Evolutionary conservation across 2,329 filamentous ascomycete species (phyloP).

Genomic region (Aureobasidium vineae): DNA sequence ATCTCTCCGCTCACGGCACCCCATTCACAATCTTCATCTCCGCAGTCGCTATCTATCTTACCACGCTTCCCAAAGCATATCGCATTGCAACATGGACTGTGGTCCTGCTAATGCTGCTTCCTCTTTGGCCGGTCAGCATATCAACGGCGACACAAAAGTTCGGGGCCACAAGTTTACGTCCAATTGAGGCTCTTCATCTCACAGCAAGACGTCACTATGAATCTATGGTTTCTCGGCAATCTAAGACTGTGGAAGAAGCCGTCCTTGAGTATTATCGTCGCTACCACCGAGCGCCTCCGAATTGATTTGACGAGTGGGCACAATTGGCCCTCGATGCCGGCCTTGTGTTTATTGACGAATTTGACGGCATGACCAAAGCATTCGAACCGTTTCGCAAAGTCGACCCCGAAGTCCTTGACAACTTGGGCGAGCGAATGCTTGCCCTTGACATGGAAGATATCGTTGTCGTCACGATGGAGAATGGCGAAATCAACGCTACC

Average conservation of each 20-base stretch:
- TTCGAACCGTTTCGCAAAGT: neutral
- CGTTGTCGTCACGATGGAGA: neutral
- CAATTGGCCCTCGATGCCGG: constrained; percentile 2
- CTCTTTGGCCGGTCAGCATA: too few species aligned
- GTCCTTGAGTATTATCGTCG: constrained; percentile 11
- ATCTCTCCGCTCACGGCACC: too few species aligned
- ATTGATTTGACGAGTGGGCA: constrained; percentile 24
- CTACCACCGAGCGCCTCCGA: constrained; percentile 21
- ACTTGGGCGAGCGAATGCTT: neutral
- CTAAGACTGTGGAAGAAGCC: neutral
- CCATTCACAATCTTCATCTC: too few species aligned
- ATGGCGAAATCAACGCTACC: neutral
- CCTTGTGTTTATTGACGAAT: constrained; percentile 25
- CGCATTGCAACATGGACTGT: too few species aligned
- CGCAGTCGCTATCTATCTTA: too few species aligned
- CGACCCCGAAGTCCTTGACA: neutral
- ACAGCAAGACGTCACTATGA: neutral
- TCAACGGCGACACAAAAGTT: too few species aligned
- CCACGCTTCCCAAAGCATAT: too few species aligned
- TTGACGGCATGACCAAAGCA: constrained; percentile 8
- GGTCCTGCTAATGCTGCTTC: too few species aligned
- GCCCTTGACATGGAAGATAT: neutral
- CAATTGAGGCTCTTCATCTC: neutral
- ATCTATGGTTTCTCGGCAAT: neutral
- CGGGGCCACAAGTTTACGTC: neutral